Percentiles rank a stretch among this genome's conserved stretches.
Evolutionary conservation across 2,329 filamentous ascomycete species (phyloP).

Genomic region (Acephala macrosclerotiorum): DNA sequence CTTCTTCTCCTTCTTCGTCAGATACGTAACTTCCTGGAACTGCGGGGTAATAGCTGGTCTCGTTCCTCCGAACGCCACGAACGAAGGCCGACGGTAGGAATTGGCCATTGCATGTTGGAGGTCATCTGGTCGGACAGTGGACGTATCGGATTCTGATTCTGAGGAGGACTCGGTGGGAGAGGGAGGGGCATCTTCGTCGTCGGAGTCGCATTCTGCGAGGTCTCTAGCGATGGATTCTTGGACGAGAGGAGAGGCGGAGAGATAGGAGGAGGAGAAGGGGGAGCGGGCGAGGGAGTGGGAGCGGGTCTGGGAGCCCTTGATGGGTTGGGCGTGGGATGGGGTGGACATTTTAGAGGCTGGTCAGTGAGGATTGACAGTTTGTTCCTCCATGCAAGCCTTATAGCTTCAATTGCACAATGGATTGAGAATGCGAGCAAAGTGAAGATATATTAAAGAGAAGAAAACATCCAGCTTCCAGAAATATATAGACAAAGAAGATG

Average conservation of each 20-base stretch:
- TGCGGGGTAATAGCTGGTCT: constrained; percentile 73
- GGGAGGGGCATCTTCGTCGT: constrained; percentile 56
- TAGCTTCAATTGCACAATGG: neutral
- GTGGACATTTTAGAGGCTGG: constrained; percentile 37
- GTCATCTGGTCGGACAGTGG: constrained; percentile 41
- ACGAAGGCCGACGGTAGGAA: constrained; percentile 79
- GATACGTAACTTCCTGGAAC: constrained; percentile 50
- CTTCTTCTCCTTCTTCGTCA: constrained; percentile 63
- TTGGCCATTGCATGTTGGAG: constrained; percentile 60
- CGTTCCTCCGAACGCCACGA: constrained; percentile 75
- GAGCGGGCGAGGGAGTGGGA: constrained; percentile 41
- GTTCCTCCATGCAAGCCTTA: neutral
- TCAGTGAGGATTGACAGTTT: neutral
- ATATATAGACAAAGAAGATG: neutral
- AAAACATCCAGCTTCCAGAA: too few relatives aligned
- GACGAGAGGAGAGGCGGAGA: constrained; percentile 69
- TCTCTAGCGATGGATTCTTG: constrained; percentile 72
- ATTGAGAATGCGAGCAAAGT: neutral
- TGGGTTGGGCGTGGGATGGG: constrained; percentile 30
- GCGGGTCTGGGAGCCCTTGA: constrained; percentile 26
- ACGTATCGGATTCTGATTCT: constrained; percentile 47
- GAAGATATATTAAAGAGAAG: too few relatives aligned
- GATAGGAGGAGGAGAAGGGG: constrained; percentile 58
- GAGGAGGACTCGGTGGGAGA: constrained; percentile 49
- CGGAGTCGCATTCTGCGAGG: constrained; percentile 68